Percentiles rank a stretch among this genome's conserved stretches.
These are phyloP conservation scores for Colletotrichum gloeosporioides DNA, from an alignment of 2,329 filamentous ascomycete genomes.

Conservation along the genomic window DNA sequence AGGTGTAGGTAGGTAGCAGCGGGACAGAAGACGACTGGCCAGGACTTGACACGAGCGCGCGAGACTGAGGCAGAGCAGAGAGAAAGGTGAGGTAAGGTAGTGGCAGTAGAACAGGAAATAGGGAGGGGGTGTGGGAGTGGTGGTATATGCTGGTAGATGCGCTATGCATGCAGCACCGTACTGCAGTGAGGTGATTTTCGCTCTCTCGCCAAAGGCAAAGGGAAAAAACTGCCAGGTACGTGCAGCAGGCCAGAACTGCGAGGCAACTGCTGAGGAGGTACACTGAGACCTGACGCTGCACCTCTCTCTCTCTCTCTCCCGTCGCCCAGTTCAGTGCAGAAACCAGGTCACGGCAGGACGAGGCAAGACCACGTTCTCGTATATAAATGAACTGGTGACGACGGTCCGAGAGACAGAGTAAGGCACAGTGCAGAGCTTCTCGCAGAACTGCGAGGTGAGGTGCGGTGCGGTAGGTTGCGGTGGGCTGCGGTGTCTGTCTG, in stretches of 20 bases:
- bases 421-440: not conserved
- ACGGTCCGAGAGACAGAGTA: constrained; percentile 14
- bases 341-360: not conserved
- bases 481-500: not conserved
- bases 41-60: not conserved
- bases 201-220: not conserved
- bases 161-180: constrained; percentile 20
- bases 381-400: constrained; percentile 6
- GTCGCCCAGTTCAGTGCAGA: not conserved
- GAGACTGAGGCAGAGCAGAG: constrained; percentile 17
- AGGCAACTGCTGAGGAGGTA: not conserved
- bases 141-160: constrained; percentile 14
- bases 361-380: constrained; percentile 4
- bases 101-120: not conserved
- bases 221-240: constrained; percentile 22
- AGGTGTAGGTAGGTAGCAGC: not conserved
- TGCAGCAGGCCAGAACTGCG: not conserved
- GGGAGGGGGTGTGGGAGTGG: constrained; percentile 16
- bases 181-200: constrained; percentile 21
- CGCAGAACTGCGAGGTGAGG: not conserved
- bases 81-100: not conserved
- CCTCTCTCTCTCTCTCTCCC: not conserved
- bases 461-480: not conserved
- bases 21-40: not conserved
- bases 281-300: not conserved